Evolutionary conservation across 2,329 filamentous ascomycete species (phyloP), one percentile per base, ranked within the genome.

Genomic region (Rachicladosporium sp.): DNA sequence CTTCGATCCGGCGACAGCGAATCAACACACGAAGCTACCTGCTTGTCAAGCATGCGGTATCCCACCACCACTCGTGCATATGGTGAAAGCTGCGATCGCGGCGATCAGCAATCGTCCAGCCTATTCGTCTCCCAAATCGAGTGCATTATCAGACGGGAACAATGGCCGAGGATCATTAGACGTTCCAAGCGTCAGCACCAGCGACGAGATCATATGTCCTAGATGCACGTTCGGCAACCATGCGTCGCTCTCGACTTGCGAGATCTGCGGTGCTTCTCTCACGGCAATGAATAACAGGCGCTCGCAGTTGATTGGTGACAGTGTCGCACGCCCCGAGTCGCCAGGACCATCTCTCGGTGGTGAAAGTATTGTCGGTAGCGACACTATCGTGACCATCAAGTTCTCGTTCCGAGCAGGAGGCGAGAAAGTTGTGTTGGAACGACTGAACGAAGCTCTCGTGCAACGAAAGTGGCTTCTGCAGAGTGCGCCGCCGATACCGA

Each of bases 391-490:
- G 47, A 80, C 74, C 46, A 76, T 96, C 51, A 98, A 95, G 58
- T 67, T 98, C 31, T 96, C 91, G 0, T 98, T 98, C 52, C 80
- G 91, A 27, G 76, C 70, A 29, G 88, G 89, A 2, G 91, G 91
- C 1, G 89, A 88, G 44, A 89, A 87, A 61, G 80, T 86, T 4
- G 94, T 98, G 48, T 78, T 83, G 49, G 91, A 96, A 51, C 74
- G 88, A 35, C 69, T 98, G 2, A 96, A 93, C 55, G 78, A 78
- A 5, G 82, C 87, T 6, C 74, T 96, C 61, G 79, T 87, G 2
- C 91, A 98, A 59, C 76, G 91, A 10, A 96, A 96, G 68, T 98
- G 91, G 91, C 71, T 98, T 2, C 70, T 95, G 1, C 82, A 91
- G 41, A 80, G 83, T 54, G 91, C 91, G 1, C 91, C 91, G 1